These are phyloP conservation scores for Tirmania nivea DNA, from an alignment of 495 filamentous ascomycete species.

Conservation along the genomic window DNA sequence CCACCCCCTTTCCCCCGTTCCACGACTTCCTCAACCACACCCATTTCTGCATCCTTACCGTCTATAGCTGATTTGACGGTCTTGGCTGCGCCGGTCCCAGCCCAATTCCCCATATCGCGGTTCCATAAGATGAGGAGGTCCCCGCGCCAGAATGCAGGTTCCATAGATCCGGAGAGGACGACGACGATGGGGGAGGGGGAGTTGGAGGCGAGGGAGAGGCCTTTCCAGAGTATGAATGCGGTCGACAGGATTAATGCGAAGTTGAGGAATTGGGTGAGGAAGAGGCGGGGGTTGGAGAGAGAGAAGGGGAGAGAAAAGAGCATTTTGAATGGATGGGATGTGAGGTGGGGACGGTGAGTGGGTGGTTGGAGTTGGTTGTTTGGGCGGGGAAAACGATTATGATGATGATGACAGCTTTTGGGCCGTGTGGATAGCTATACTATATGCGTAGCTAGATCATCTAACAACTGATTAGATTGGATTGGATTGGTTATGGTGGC, in stretches of 20 bases:
- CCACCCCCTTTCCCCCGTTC: conserved; percentile 29
- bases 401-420: no score
- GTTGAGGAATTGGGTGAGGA: conserved; percentile 75
- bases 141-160: conserved; percentile 88
- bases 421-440: no score
- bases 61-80: not conserved
- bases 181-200: conserved; percentile 89
- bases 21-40: not conserved
- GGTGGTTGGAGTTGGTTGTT: not conserved
- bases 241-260: conserved; percentile 88
- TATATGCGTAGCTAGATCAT: no score
- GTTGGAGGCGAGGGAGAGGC: conserved; percentile 62
- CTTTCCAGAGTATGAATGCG: conserved; percentile 98
- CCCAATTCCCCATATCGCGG: conserved; percentile 31
- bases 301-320: conserved; percentile 14
- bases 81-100: not conserved
- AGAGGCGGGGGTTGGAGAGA: conserved; percentile 48
- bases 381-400: no score
- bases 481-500: no score
- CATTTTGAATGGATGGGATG: not conserved
- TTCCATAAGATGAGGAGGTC: conserved; percentile 93
- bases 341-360: not conserved
- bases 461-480: no score
- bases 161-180: conserved; percentile 86
- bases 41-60: not conserved